Evolutionary conservation across 2,329 filamentous ascomycete genomes (phyloP).

Genomic region (Coniochaeta prunicola): DNA sequence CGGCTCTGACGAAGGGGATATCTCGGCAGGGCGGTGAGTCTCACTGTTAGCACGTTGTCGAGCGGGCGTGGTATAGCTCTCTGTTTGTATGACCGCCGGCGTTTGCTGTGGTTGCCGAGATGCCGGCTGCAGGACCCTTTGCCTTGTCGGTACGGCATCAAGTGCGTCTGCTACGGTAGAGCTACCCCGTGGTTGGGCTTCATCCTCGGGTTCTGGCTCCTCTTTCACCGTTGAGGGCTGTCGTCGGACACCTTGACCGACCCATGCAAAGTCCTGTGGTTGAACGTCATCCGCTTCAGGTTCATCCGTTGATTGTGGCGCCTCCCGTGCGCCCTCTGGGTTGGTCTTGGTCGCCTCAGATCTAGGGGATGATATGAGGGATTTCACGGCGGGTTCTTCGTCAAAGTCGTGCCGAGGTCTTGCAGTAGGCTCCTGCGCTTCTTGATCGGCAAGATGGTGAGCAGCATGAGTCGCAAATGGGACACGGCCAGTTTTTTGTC

Average conservation of each 20-base stretch:
- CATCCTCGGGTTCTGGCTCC: slow-evolving; percentile 18
- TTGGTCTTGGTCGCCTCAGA: background rate
- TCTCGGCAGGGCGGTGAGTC: background rate
- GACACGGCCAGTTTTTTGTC: background rate
- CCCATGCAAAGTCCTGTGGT: slow-evolving; percentile 4
- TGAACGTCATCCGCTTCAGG: background rate
- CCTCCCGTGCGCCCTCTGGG: background rate
- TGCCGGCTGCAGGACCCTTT: slow-evolving; percentile 15
- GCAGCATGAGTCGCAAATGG: background rate
- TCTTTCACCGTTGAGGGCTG: slow-evolving; percentile 40
- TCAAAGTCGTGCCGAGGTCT: background rate
- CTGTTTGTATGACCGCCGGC: background rate
- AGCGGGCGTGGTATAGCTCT: background rate
- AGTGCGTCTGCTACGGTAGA: slow-evolving; percentile 19
- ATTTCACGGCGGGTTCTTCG: slow-evolving; percentile 1
- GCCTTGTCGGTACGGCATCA: slow-evolving; percentile 27
- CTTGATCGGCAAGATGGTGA: background rate
- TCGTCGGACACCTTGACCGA: slow-evolving; percentile 17
- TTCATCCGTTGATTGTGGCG: background rate
- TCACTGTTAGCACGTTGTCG: background rate
- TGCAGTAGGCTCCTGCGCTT: background rate
- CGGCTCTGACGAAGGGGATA: background rate
- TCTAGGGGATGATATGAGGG: background rate
- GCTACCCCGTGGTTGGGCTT: slow-evolving; percentile 6
- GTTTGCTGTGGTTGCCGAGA: slow-evolving; percentile 5